Conservation (phyloP, 2,329 filamentous ascomycete species). For the Macrophomina phaseolina region DNA sequence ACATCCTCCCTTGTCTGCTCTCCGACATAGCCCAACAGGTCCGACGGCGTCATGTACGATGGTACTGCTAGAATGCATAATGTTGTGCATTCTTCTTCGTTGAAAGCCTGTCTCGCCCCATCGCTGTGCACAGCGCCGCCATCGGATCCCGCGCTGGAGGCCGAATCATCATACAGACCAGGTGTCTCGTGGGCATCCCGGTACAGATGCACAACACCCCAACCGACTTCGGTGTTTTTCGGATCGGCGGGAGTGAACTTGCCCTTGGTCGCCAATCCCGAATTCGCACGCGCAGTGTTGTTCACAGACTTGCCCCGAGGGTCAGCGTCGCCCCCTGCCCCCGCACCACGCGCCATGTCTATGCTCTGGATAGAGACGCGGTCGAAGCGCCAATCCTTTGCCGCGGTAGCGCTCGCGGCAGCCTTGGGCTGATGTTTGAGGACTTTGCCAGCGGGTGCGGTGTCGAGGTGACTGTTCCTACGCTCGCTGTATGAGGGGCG, state of each 20-base stretch:
- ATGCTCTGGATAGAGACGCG: constrained; percentile 80
- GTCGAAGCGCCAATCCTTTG: constrained; percentile 80
- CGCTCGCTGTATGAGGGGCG: constrained; percentile 43
- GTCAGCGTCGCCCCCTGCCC: constrained; percentile 40
- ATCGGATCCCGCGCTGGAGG: constrained; percentile 45
- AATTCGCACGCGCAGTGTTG: constrained; percentile 33
- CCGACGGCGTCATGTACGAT: constrained; percentile 87
- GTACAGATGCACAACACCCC: constrained; percentile 94
- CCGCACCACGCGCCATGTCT: constrained; percentile 63
- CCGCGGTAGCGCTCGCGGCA: constrained; percentile 29
- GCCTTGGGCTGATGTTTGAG: background rate
- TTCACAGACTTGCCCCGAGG: constrained; percentile 41
- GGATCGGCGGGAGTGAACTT: constrained; percentile 74
- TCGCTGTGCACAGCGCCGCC: constrained; percentile 35
- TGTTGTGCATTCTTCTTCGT: constrained; percentile 76
- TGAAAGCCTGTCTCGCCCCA: constrained; percentile 39
- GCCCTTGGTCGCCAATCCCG: constrained; percentile 80
- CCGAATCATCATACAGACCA: constrained; percentile 60
- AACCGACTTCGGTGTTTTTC: constrained; percentile 78
- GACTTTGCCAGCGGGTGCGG: background rate
- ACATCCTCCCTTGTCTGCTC: constrained; percentile 85
- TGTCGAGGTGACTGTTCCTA: constrained; percentile 39
- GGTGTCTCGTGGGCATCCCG: constrained; percentile 79
- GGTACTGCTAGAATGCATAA: constrained; percentile 94
- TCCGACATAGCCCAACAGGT: constrained; percentile 90